phyloP scores from a whole-genome alignment of 495 filamentous ascomycete species.

The Aspergillus asperescens region DNA sequence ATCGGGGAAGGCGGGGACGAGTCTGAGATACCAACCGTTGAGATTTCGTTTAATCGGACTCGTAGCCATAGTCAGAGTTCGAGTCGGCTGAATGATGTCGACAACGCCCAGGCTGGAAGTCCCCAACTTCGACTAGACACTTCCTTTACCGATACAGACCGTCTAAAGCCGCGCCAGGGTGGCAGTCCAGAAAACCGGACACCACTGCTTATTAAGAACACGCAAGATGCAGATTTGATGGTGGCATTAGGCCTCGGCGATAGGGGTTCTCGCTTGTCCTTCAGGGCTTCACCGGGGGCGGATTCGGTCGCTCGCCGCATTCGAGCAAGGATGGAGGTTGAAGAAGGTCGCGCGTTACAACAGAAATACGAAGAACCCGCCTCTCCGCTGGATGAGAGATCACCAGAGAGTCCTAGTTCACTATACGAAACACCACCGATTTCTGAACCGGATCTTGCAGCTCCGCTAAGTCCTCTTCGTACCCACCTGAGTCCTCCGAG shows the following conservation, averaged over 20 bases:
- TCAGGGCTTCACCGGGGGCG: slow-evolving; percentile 38
- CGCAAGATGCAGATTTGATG: slow-evolving; percentile 38
- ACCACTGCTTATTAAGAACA: slow-evolving; percentile 27
- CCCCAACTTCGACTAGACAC: slow-evolving; percentile 37
- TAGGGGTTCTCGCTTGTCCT: slow-evolving; percentile 37
- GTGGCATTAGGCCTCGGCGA: slow-evolving; percentile 30
- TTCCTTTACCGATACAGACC: slow-evolving; percentile 29
- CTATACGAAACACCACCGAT: slow-evolving; percentile 30
- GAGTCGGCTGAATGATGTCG: slow-evolving; percentile 8
- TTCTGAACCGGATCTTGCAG: slow-evolving; percentile 20
- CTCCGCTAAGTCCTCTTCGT: slow-evolving; percentile 23
- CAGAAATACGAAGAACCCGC: slow-evolving; percentile 32
- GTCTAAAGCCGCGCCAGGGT: slow-evolving; percentile 3
- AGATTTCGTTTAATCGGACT: slow-evolving; percentile 55
- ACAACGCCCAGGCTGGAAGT: slow-evolving; percentile 1
- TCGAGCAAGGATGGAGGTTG: slow-evolving; percentile 66
- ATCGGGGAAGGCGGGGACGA: slow-evolving; percentile 90
- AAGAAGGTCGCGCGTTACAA: slow-evolving; percentile 65
- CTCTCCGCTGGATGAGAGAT: slow-evolving; percentile 25
- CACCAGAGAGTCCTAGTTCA: slow-evolving; percentile 24
- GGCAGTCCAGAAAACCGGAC: slow-evolving; percentile 20
- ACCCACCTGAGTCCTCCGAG: slow-evolving; percentile 10
- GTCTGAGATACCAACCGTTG: slow-evolving; percentile 59
- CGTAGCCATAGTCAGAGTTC: slow-evolving; percentile 31
- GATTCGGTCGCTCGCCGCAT: slow-evolving; percentile 49